phyloP scores from a whole-genome alignment of 192 early-diverging fungal species.

The Rhizoclosmatium globosum region DNA sequence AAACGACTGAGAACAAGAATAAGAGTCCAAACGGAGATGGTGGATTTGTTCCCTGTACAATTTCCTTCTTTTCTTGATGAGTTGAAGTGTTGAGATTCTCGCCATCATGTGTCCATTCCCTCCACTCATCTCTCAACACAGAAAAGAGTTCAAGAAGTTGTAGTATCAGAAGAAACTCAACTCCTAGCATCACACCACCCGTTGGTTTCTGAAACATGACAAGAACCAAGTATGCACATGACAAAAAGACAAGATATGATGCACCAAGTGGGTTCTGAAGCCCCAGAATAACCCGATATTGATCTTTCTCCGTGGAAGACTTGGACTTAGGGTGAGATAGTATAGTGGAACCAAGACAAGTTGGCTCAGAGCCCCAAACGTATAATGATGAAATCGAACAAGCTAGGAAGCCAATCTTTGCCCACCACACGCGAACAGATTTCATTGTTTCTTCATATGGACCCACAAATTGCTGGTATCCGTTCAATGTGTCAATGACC shows the following conservation, averaged over 20 bases:
- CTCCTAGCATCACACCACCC: slow-evolving; percentile 66
- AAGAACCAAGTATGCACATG: slow-evolving; percentile 65
- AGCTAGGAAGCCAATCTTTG: slow-evolving; percentile 40
- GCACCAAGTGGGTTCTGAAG: slow-evolving; percentile 74
- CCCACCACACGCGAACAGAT: slow-evolving; percentile 46
- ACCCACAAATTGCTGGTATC: slow-evolving; percentile 38
- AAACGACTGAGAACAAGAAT: slow-evolving; percentile 54
- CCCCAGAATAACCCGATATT: slow-evolving; percentile 52
- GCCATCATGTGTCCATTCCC: background rate
- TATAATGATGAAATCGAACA: slow-evolving; percentile 33
- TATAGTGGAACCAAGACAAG: slow-evolving; percentile 43
- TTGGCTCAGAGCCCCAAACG: slow-evolving; percentile 44
- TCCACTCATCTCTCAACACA: slow-evolving; percentile 38
- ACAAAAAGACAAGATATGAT: slow-evolving; percentile 67
- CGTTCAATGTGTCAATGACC: slow-evolving; percentile 55
- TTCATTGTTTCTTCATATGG: background rate
- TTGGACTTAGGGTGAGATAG: background rate
- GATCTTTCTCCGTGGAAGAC: background rate
- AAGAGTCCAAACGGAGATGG: slow-evolving; percentile 41
- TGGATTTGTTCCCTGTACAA: background rate
- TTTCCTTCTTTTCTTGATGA: background rate
- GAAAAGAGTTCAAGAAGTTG: slow-evolving; percentile 46
- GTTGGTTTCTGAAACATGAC: slow-evolving; percentile 81
- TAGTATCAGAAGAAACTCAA: slow-evolving; percentile 47
- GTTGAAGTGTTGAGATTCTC: background rate